phyloP scores from a whole-genome alignment of 768 basidiomycete genomes.

The Tricholoma saponaceum region DNA sequence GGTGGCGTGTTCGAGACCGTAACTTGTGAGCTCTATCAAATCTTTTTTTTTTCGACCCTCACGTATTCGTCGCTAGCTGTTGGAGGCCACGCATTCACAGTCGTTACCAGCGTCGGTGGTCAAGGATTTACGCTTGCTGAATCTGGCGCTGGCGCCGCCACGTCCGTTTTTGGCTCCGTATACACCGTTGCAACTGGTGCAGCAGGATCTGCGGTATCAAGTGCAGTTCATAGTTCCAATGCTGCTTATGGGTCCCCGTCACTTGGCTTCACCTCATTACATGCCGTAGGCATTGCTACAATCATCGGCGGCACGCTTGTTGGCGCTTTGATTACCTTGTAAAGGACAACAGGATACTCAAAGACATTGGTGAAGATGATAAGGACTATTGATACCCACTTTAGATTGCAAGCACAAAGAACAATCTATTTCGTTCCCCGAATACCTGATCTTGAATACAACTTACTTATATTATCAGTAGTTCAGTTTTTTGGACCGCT shows the following conservation, averaged over 20 bases:
- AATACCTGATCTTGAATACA: background rate
- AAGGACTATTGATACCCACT: background rate
- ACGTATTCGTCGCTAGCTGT: constrained; percentile 36
- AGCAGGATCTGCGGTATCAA: constrained; percentile 21
- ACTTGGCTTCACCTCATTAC: constrained; percentile 23
- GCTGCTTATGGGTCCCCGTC: constrained; percentile 21
- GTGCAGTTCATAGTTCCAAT: constrained; percentile 15
- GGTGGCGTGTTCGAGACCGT: constrained; percentile 32
- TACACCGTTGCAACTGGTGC: constrained; percentile 47
- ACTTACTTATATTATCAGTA: too few relatives aligned
- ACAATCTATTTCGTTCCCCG: too few relatives aligned
- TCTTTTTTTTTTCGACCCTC: constrained; percentile 11
- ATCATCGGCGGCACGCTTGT: constrained; percentile 35
- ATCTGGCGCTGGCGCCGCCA: constrained; percentile 36
- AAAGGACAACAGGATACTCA: background rate
- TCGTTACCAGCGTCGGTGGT: constrained; percentile 58
- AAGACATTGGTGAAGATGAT: constrained; percentile 4
- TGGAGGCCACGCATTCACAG: constrained; percentile 47
- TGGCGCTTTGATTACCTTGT: constrained; percentile 37
- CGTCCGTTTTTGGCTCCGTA: constrained; percentile 48
- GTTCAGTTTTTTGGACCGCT: too few relatives aligned
- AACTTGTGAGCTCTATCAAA: constrained; percentile 31
- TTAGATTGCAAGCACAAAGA: background rate
- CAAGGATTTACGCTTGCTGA: constrained; percentile 55
- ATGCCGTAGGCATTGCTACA: constrained; percentile 29